Evolutionary conservation across 2,329 filamentous ascomycete genomes (phyloP).

Genomic region (Raffaelea deltoideospora): DNA sequence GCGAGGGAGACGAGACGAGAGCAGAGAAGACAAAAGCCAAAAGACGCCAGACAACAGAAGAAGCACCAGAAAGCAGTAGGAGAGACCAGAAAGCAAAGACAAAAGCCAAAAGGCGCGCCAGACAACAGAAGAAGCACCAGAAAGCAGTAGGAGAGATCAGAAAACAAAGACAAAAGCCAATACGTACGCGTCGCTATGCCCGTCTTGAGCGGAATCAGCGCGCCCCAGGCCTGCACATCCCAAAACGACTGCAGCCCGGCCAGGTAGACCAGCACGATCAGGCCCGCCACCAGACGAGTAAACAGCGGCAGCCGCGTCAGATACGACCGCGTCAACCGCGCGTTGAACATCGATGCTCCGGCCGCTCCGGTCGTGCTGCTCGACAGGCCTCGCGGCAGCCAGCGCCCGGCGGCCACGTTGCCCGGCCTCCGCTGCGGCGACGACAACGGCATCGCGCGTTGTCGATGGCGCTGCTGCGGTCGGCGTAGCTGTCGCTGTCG

Average conservation of each 20-base stretch:
- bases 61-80: no score
- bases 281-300: conserved; percentile 53
- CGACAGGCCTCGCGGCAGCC: conserved; percentile 4
- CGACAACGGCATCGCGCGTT: conserved; percentile 4
- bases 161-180: no score
- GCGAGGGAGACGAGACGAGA: no score
- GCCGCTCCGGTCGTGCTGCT: not conserved
- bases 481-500: no score
- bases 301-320: conserved; percentile 74
- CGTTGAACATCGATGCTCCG: conserved; percentile 37
- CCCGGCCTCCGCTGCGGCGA: conserved; percentile 6
- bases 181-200: no score
- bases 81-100: no score
- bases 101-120: no score
- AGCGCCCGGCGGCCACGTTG: conserved; percentile 4
- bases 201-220: conserved; percentile 49
- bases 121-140: no score
- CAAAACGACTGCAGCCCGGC: conserved; percentile 53
- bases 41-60: no score
- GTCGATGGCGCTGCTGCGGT: no score
- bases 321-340: conserved; percentile 56
- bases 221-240: conserved; percentile 62
- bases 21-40: no score
- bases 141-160: no score
- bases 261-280: conserved; percentile 56